Conservation (phyloP, 2,329 filamentous ascomycete genomes). For the Xylaria sp. region DNA sequence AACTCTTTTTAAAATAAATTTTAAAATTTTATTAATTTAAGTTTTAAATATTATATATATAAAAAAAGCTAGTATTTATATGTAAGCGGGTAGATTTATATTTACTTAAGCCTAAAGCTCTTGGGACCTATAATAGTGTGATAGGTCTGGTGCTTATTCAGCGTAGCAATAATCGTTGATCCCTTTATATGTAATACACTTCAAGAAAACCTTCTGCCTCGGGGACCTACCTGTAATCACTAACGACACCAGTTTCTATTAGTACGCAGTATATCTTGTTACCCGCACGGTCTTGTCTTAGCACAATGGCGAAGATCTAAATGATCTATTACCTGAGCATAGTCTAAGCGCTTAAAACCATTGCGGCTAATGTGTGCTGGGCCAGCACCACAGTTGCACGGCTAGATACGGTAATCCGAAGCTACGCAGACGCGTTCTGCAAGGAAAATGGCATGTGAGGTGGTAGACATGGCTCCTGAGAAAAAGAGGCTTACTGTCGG, state of each 20-base stretch:
- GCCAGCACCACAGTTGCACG: slow-evolving; percentile 19
- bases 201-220: background rate
- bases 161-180: slow-evolving; percentile 1
- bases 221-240: slow-evolving; percentile 5
- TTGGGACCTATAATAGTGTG: no score
- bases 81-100: no score
- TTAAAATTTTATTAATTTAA: no score
- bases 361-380: slow-evolving; percentile 5
- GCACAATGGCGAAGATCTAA: slow-evolving; percentile 6
- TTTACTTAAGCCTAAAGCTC: no score
- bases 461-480: slow-evolving; percentile 18
- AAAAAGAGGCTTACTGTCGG: slow-evolving; percentile 2
- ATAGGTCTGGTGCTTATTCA: no score
- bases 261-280: slow-evolving; percentile 5
- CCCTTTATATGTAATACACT: background rate
- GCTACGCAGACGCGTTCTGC: slow-evolving; percentile 10
- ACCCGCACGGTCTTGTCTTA: slow-evolving; percentile 11
- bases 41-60: no score
- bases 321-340: slow-evolving; percentile 9
- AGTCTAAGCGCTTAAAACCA: no score
- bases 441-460: slow-evolving; percentile 9
- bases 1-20: no score
- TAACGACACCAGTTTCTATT: background rate
- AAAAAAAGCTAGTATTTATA: no score
- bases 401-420: slow-evolving; percentile 29